phyloP scores from a whole-genome alignment of 176 grass and related monocot species.

The Zoysia pacifica region DNA sequence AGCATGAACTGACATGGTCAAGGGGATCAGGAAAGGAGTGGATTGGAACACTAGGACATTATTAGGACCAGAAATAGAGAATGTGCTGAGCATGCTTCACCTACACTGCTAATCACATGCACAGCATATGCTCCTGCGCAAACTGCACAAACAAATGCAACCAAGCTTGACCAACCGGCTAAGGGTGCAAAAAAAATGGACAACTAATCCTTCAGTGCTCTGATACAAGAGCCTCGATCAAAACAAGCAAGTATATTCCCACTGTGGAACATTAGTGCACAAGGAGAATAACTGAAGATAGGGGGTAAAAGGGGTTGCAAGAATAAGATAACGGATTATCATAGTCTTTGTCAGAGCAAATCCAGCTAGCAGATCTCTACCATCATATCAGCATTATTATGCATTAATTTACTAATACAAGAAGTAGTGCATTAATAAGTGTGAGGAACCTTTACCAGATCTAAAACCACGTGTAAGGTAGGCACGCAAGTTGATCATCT shows the following conservation, averaged over 20 bases:
- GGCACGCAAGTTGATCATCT: neutral
- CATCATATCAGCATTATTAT: conserved; percentile 12
- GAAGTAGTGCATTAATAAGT: neutral
- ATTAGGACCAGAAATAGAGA: neutral
- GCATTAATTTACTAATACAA: conserved; percentile 16
- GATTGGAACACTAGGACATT: no score
- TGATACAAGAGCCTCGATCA: neutral
- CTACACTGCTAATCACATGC: conserved; percentile 12
- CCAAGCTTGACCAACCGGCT: neutral
- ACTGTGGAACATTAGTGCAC: neutral
- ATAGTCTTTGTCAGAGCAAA: conserved; percentile 14
- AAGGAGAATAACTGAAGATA: neutral
- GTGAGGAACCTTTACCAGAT: conserved; percentile 27
- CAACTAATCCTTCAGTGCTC: neutral
- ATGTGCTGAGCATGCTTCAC: conserved; percentile 11
- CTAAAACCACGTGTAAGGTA: conserved; percentile 18
- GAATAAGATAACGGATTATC: conserved; percentile 12
- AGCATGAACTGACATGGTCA: neutral
- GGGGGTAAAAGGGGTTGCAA: neutral
- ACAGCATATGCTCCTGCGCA: neutral
- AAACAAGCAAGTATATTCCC: neutral
- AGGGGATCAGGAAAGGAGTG: neutral
- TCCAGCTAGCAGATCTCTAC: conserved; percentile 21
- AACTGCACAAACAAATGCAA: neutral
- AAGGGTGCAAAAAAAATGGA: neutral